Evolutionary conservation across 192 early-diverging fungal species (phyloP).

Genomic region (Dissophora globulifera): DNA sequence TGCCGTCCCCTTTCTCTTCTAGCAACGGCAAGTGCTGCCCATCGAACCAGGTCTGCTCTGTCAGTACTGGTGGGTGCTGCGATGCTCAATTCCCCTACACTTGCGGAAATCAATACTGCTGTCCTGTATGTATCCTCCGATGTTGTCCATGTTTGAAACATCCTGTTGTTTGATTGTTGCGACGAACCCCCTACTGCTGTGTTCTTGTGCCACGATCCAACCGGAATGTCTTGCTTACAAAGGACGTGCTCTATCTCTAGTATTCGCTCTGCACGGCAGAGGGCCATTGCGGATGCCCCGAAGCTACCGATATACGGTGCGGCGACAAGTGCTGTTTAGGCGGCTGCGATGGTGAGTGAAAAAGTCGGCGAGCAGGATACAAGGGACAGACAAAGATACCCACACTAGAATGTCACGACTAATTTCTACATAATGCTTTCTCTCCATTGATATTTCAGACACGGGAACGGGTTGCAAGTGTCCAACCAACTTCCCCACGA

Average conservation of each 20-base stretch:
- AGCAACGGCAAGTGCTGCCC: conserved; percentile 14
- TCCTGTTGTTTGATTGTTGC: too few species aligned
- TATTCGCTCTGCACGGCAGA: background rate
- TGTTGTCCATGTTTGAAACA: background rate
- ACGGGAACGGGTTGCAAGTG: background rate
- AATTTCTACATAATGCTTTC: too few species aligned
- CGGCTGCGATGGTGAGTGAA: conserved; percentile 13
- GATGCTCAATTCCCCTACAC: conserved; percentile 3
- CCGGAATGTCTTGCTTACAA: too few species aligned
- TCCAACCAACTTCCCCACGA: background rate
- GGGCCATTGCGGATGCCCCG: conserved; percentile 13
- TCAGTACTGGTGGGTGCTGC: conserved; percentile 11
- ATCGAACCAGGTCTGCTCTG: background rate
- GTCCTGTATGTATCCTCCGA: conserved; percentile 18
- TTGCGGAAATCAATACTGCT: conserved; percentile 14
- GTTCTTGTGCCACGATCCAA: too few species aligned
- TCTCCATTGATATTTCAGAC: background rate
- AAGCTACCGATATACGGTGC: background rate
- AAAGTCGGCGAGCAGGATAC: too few species aligned
- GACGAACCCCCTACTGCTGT: too few species aligned
- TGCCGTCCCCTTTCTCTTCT: too few species aligned
- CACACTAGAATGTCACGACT: too few species aligned
- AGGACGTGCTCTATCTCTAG: too few species aligned
- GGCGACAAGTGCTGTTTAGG: conserved; percentile 10
- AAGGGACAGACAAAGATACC: too few species aligned